These are phyloP conservation scores for Suzukiozyma palmioleophila DNA, from an alignment of 1,139 yeast genomes.

Conservation along the genomic window DNA sequence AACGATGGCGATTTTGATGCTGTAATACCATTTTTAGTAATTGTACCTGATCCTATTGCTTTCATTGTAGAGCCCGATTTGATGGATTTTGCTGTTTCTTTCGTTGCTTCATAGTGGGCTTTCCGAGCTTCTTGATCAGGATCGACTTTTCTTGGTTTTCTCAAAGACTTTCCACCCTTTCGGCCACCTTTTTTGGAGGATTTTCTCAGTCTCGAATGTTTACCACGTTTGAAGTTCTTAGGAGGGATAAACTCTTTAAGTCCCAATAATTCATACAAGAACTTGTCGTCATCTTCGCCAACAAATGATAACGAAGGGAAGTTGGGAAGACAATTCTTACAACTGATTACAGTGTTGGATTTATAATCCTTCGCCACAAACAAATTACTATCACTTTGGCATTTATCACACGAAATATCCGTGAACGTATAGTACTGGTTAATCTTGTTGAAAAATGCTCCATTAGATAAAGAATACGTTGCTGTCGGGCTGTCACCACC, in stretches of 20 bases:
- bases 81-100: conserved; percentile 29
- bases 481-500: conserved; percentile 40
- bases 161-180: conserved; percentile 12
- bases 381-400: conserved; percentile 39
- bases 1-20: conserved; percentile 2
- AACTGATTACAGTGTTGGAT: conserved; percentile 24
- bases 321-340: conserved; percentile 38
- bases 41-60: conserved; percentile 33
- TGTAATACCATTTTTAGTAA: conserved; percentile 4
- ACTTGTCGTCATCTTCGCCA: conserved; percentile 46
- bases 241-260: conserved; percentile 38
- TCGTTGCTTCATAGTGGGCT: conserved; percentile 33
- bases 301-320: conserved; percentile 22
- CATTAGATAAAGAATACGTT: conserved; percentile 49
- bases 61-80: conserved; percentile 40
- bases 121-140: conserved; percentile 35
- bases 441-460: conserved; percentile 48
- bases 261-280: conserved; percentile 46
- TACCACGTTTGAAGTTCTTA: conserved; percentile 14
- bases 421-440: conserved; percentile 46
- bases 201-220: conserved; percentile 18
- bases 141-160: conserved; percentile 20
- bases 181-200: conserved; percentile 24
- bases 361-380: conserved; percentile 26
- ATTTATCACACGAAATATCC: conserved; percentile 44